These are phyloP conservation scores for Galerina marginata DNA, from an alignment of 768 basidiomycete species.

Conservation along the genomic window DNA sequence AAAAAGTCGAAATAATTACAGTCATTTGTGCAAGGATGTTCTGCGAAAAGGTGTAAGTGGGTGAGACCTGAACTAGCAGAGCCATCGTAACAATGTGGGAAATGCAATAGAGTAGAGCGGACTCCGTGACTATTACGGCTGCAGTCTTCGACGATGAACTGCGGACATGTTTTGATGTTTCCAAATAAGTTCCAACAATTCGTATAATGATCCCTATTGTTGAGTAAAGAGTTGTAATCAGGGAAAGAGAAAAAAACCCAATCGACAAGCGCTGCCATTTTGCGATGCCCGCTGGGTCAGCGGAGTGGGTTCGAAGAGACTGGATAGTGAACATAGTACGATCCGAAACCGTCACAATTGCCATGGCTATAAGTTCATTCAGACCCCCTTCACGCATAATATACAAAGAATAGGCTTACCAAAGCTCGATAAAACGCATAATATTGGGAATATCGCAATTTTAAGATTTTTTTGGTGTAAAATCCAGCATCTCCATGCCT, in stretches of 20 bases:
- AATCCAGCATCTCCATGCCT: conserved; percentile 2
- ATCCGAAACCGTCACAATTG: neutral
- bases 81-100: neutral
- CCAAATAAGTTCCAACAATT: neutral
- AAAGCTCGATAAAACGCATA: neutral
- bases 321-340: neutral
- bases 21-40: neutral
- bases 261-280: neutral
- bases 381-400: neutral
- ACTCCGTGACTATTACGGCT: neutral
- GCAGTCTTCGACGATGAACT: neutral
- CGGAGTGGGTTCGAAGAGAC: neutral
- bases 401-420: neutral
- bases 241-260: neutral
- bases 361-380: neutral
- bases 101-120: neutral
- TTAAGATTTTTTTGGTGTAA: neutral
- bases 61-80: neutral
- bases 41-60: neutral
- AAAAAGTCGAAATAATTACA: neutral
- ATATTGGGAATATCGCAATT: neutral
- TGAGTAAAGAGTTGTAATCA: neutral
- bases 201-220: neutral
- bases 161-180: neutral
- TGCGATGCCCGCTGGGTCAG: neutral